These are phyloP conservation scores for Phaffia australis DNA, from an alignment of 768 basidiomycete genomes.

Conservation along the genomic window DNA sequence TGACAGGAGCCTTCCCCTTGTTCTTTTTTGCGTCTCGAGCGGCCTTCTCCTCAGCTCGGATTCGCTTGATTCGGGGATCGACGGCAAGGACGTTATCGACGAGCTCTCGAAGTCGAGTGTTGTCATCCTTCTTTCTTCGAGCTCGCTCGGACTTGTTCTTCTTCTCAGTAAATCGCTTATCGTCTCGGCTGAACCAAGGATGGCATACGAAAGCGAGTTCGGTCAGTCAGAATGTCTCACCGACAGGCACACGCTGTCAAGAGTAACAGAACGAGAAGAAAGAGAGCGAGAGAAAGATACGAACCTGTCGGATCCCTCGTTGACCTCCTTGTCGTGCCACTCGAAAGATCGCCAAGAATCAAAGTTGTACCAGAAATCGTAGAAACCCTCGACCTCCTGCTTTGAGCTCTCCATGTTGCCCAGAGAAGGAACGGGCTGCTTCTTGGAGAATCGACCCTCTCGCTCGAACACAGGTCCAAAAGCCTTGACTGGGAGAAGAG, in stretches of 20 bases:
- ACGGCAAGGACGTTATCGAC: constrained; percentile 71
- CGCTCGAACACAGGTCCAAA: constrained; percentile 77
- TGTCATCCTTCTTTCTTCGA: constrained; percentile 94
- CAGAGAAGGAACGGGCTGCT: constrained; percentile 67
- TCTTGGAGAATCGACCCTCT: constrained; percentile 83
- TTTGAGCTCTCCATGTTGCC: constrained; percentile 63
- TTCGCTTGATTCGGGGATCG: constrained; percentile 93
- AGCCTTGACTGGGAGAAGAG: constrained; percentile 44
- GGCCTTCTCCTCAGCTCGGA: constrained; percentile 93
- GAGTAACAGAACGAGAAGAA: too few species aligned
- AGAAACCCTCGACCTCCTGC: constrained; percentile 77
- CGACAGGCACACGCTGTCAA: too few species aligned
- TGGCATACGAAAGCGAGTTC: neutral
- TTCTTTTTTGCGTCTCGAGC: constrained; percentile 85
- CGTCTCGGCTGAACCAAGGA: constrained; percentile 60
- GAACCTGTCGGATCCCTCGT: constrained; percentile 90
- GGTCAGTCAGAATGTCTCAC: neutral
- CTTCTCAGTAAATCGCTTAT: constrained; percentile 98
- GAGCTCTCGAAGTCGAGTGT: constrained; percentile 67
- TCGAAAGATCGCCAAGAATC: constrained; percentile 98
- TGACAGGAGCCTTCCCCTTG: constrained; percentile 38
- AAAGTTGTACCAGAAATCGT: constrained; percentile 99
- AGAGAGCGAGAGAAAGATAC: constrained; percentile 32
- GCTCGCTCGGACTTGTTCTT: constrained; percentile 98
- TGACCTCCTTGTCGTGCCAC: constrained; percentile 95